Percentiles rank a stretch among this genome's conserved stretches.
phyloP scores from a whole-genome alignment of 768 basidiomycete genomes.

The Collybia sordida region DNA sequence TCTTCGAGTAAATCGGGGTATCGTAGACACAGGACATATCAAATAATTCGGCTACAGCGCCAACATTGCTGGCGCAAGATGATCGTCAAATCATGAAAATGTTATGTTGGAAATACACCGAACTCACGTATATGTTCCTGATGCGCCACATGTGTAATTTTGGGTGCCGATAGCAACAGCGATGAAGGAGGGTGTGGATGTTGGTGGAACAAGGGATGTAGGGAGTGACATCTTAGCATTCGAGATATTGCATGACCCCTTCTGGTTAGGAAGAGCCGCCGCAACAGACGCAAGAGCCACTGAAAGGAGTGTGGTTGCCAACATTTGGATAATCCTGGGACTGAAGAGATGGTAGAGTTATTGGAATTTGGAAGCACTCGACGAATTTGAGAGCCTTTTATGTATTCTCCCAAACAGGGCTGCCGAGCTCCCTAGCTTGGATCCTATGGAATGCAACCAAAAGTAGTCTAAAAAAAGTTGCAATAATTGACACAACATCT shows the following conservation, averaged over 20 bases:
- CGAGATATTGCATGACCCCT: constrained; percentile 22
- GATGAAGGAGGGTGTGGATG: constrained; percentile 34
- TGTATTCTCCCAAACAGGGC: background rate
- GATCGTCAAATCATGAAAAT: background rate
- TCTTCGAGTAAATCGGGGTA: constrained; percentile 21
- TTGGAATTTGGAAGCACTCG: background rate
- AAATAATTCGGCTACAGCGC: constrained; percentile 52
- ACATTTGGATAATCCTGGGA: constrained; percentile 13
- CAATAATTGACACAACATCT: too few relatives aligned
- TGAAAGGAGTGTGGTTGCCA: constrained; percentile 22
- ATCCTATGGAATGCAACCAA: too few relatives aligned
- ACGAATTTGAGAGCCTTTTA: background rate
- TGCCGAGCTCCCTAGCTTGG: too few relatives aligned
- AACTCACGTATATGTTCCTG: constrained; percentile 44
- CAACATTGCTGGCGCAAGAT: constrained; percentile 33
- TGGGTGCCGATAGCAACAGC: constrained; percentile 50
- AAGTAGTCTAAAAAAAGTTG: too few relatives aligned
- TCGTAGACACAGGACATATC: constrained; percentile 51
- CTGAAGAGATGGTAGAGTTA: background rate
- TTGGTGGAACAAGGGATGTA: constrained; percentile 33
- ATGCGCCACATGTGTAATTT: constrained; percentile 51
- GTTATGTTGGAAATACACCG: background rate
- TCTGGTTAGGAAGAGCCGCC: constrained; percentile 10
- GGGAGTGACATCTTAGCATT: constrained; percentile 26
- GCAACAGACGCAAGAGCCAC: constrained; percentile 18